A percentile compares a stretch with the other conserved stretches of the same genome.
Conservation (phyloP, 352 stramenopile genomes). For the Phytopythium sindhum region DNA sequence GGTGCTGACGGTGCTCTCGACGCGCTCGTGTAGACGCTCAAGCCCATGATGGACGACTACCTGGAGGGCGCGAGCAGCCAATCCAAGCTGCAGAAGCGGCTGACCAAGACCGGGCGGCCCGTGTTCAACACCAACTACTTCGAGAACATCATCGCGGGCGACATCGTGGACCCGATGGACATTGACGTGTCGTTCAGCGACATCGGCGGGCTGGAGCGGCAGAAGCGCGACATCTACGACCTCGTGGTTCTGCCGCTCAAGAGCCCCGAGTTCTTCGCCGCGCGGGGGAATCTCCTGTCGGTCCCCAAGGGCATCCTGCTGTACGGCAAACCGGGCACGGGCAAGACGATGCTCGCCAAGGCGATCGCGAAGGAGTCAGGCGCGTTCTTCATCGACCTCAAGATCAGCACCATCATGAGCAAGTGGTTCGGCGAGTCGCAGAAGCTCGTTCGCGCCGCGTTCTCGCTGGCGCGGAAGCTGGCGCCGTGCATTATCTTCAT, state of each 20-base stretch:
- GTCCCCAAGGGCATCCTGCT: slow-evolving; percentile 86
- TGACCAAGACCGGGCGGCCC: slow-evolving; percentile 56
- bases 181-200: slow-evolving; percentile 92
- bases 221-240: slow-evolving; percentile 96
- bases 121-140: slow-evolving; percentile 84
- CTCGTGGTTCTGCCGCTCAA: slow-evolving; percentile 93
- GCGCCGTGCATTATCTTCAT: slow-evolving; percentile 98
- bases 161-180: slow-evolving; percentile 93
- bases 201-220: slow-evolving; percentile 94
- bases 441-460: slow-evolving; percentile 93
- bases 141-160: slow-evolving; percentile 90
- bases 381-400: slow-evolving; percentile 88
- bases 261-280: slow-evolving; percentile 90
- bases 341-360: slow-evolving; percentile 93
- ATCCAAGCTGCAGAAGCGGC: slow-evolving; percentile 69
- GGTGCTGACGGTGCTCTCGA: neutral
- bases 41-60: slow-evolving; percentile 85
- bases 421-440: slow-evolving; percentile 91
- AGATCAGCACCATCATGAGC: slow-evolving; percentile 90
- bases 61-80: slow-evolving; percentile 51
- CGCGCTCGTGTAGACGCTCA: slow-evolving; percentile 40
- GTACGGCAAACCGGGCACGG: slow-evolving; percentile 78
- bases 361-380: slow-evolving; percentile 94
- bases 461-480: slow-evolving; percentile 93
- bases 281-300: slow-evolving; percentile 79